phyloP scores from a whole-genome alignment of 179 eudicot genomes.

The Nepenthes alata region DNA sequence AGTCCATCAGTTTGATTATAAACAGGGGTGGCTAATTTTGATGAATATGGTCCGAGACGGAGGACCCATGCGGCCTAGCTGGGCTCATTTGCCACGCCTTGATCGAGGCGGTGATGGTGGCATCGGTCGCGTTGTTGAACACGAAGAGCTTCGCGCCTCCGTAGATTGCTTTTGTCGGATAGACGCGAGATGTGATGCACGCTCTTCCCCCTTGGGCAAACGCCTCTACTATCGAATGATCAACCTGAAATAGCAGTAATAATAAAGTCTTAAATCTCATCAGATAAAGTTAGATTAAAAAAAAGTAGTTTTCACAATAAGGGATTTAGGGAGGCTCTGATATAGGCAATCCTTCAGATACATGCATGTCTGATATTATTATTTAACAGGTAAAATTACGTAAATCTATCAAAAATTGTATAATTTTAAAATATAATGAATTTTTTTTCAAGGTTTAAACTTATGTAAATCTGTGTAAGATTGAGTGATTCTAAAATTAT shows the following conservation, averaged over 20 bases:
- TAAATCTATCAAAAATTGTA: no score
- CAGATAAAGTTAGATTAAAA: no score
- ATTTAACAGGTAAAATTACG: no score
- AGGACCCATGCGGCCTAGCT: constrained; percentile 11
- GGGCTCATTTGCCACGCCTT: constrained; percentile 58
- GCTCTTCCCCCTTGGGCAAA: constrained; percentile 63
- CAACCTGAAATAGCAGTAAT: constrained; percentile 30
- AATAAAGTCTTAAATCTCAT: no score
- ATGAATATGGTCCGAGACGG: constrained; percentile 13
- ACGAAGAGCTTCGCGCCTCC: constrained; percentile 34
- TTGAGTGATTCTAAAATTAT: no score
- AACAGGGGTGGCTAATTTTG: constrained; percentile 8
- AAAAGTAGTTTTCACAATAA: no score
- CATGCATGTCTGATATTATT: no score
- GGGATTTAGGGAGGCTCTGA: no score
- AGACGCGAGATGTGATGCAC: constrained; percentile 52
- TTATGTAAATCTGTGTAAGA: no score
- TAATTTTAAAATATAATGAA: no score
- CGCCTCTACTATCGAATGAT: constrained; percentile 72
- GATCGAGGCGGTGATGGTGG: constrained; percentile 37
- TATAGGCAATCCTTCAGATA: no score
- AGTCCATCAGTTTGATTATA: neutral
- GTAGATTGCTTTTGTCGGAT: constrained; percentile 60
- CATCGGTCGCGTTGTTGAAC: constrained; percentile 57
- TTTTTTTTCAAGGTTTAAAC: no score